Evolutionary conservation across 2,329 filamentous ascomycete species (phyloP).

Genomic region (Fusarium pseudocircinatum): DNA sequence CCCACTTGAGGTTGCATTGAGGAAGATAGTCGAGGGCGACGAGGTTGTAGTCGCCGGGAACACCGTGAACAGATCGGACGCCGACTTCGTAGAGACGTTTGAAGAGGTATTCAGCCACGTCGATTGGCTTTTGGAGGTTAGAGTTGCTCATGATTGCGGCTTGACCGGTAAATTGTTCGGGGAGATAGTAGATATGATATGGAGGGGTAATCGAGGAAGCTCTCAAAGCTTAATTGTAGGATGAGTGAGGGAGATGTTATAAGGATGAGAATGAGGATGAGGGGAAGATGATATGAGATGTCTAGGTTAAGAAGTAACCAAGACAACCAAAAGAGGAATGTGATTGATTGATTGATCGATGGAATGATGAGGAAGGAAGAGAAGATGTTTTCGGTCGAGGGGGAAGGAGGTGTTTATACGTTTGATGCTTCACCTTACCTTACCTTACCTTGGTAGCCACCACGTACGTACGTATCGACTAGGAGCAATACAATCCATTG

Average conservation of each 20-base stretch:
- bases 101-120: conserved; percentile 76
- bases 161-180: not conserved
- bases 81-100: conserved; percentile 70
- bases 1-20: conserved; percentile 68
- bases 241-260: not conserved
- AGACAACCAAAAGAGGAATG: conserved; percentile 34
- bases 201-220: conserved; percentile 13
- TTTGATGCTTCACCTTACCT: conserved; percentile 9
- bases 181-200: not conserved
- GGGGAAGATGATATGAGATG: not conserved
- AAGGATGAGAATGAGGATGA: not conserved
- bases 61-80: conserved; percentile 71
- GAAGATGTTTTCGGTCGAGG: conserved; percentile 27
- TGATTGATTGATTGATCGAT: conserved; percentile 32
- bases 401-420: conserved; percentile 39
- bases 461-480: not conserved
- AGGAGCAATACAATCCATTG: not conserved
- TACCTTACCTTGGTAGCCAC: not conserved
- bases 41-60: conserved; percentile 81
- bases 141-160: conserved; percentile 35
- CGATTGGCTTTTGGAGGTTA: conserved; percentile 59
- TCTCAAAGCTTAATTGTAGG: conserved; percentile 20
- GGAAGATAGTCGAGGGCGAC: conserved; percentile 73
- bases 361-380: conserved; percentile 32
- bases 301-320: conserved; percentile 27